These are phyloP conservation scores for Cercospora sesami DNA, from an alignment of 2,329 filamentous ascomycete species.

Conservation along the genomic window DNA sequence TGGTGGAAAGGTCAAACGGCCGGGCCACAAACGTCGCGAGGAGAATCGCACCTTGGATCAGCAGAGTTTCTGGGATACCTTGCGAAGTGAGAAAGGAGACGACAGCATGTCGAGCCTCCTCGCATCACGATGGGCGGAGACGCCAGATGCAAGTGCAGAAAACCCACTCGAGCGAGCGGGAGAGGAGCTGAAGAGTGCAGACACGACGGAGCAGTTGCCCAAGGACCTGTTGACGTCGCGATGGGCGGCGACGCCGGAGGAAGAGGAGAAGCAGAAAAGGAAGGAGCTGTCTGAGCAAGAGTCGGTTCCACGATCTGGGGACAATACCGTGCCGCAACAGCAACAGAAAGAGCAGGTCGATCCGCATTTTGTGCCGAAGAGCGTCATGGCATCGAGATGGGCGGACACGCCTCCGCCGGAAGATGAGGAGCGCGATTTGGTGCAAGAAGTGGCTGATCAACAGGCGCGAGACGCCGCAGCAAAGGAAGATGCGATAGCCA, in stretches of 20 bases:
- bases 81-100: conserved; percentile 43
- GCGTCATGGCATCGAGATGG: conserved; percentile 33
- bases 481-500: conserved; percentile 10
- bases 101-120: conserved; percentile 38
- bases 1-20: conserved; percentile 9
- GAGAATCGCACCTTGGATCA: conserved; percentile 53
- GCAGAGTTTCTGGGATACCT: conserved; percentile 51
- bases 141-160: conserved; percentile 25
- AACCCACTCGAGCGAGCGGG: conserved; percentile 6
- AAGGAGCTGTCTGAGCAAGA: conserved; percentile 10
- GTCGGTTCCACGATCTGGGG: background rate
- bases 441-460: conserved; percentile 10
- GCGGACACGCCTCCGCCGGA: conserved; percentile 31
- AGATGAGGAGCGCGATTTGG: conserved; percentile 16
- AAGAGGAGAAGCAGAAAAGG: conserved; percentile 18
- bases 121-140: conserved; percentile 36
- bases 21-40: conserved; percentile 43
- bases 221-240: conserved; percentile 30
- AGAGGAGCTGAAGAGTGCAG: conserved; percentile 6
- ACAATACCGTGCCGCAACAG: conserved; percentile 6
- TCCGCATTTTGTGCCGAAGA: conserved; percentile 25
- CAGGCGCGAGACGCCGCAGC: conserved; percentile 9
- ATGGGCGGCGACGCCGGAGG: conserved; percentile 30
- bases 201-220: conserved; percentile 15
- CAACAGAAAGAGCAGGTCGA: conserved; percentile 7